These are phyloP conservation scores for Pittosporum tobira DNA, from an alignment of 129 eudicot species.

Conservation along the genomic window DNA sequence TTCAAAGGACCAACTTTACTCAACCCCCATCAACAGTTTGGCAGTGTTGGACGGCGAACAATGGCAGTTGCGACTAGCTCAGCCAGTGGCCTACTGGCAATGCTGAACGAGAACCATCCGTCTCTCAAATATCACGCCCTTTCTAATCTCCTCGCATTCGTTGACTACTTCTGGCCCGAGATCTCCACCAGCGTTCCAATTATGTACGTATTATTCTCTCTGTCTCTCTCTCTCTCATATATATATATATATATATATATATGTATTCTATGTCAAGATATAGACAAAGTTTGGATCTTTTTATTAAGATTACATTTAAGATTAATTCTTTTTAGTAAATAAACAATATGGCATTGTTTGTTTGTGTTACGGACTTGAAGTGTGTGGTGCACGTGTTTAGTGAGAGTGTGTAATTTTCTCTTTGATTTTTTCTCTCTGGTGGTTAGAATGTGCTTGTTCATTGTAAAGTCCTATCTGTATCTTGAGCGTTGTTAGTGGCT, in stretches of 20 bases:
- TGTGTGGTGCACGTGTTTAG: too few species aligned
- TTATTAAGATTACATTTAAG: too few species aligned
- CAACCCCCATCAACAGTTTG: conserved; percentile 1
- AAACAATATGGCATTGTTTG: too few species aligned
- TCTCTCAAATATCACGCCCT: conserved; percentile 77
- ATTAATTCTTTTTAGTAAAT: too few species aligned
- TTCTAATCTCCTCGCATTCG: conserved; percentile 57
- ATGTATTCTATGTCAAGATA: too few species aligned
- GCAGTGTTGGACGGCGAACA: neutral
- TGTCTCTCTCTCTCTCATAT: neutral
- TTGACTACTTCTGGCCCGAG: conserved; percentile 89
- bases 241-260: neutral
- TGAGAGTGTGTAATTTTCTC: too few species aligned
- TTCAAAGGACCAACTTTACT: neutral
- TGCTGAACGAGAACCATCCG: conserved; percentile 77
- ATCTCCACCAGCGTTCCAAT: conserved; percentile 80
- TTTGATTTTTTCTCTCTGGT: too few species aligned
- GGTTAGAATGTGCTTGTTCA: too few species aligned
- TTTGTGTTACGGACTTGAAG: too few species aligned
- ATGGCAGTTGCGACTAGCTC: conserved; percentile 77
- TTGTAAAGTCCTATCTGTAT: too few species aligned
- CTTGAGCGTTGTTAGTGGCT: too few species aligned
- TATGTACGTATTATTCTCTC: conserved; percentile 30
- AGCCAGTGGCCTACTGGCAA: conserved; percentile 78
- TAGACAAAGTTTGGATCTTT: too few species aligned